Percentiles rank a stretch among this genome's conserved stretches.
Conservation (phyloP, 1,284 basidiomycete genomes). For the Cryptococcus depauperatus region DNA sequence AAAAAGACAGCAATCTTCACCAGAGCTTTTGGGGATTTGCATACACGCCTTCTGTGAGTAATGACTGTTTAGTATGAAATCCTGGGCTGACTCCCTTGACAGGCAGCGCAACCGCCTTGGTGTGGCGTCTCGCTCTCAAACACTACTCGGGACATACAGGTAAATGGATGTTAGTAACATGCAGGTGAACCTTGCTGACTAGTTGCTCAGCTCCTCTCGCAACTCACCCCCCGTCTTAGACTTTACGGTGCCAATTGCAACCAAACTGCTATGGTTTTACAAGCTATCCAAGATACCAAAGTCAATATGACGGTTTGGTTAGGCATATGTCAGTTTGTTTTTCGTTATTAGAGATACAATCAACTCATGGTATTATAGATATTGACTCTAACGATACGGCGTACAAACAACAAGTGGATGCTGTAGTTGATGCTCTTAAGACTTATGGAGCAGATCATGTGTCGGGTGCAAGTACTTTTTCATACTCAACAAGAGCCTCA, state of each 20-base stretch:
- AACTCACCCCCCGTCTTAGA: constrained; percentile 39
- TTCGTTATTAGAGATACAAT: neutral
- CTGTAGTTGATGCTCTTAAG: constrained; percentile 55
- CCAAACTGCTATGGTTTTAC: constrained; percentile 52
- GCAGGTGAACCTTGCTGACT: neutral
- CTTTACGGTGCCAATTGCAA: constrained; percentile 49
- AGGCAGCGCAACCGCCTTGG: constrained; percentile 26
- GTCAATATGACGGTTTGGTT: constrained; percentile 77
- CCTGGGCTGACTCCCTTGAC: neutral
- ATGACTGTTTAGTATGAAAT: neutral
- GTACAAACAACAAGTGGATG: constrained; percentile 63
- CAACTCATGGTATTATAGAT: constrained; percentile 24
- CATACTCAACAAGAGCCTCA: no score
- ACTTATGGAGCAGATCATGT: constrained; percentile 73
- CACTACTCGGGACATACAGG: constrained; percentile 47
- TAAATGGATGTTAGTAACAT: constrained; percentile 4
- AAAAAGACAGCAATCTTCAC: constrained; percentile 55
- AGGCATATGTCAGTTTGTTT: constrained; percentile 55
- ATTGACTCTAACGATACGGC: constrained; percentile 57
- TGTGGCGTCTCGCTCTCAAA: constrained; percentile 46
- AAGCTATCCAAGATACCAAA: constrained; percentile 79
- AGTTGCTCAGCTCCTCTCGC: constrained; percentile 40
- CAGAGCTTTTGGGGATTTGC: constrained; percentile 64
- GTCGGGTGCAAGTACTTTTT: constrained; percentile 56
- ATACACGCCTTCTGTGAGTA: constrained; percentile 56